Base-by-base conservation (phyloP, 768 basidiomycete genomes). In the Rhodosporidiobolus sp. region DNA sequence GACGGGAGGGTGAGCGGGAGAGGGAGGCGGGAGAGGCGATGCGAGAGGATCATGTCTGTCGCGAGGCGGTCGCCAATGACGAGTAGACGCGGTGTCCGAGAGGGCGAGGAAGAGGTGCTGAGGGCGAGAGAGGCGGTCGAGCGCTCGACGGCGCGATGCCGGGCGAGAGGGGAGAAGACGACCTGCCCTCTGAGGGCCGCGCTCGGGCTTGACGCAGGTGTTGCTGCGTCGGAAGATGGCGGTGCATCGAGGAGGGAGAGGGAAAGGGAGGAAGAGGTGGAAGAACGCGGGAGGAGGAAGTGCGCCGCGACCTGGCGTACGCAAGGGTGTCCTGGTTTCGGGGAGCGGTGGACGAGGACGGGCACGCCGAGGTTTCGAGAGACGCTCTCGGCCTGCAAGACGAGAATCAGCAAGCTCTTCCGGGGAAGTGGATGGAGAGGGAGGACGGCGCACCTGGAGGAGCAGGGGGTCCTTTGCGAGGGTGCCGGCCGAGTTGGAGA, bases 11-110 rank as follows among this genome's bases (percentile, higher is more conserved):
- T n/a, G 60, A 65, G 46, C 1, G 62, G 59, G 62, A 74, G 67
- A 26, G 66, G 53, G 16, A 77, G 57, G 12, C 55, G 50, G n/a
- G 78, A 76, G 83, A 94, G 88, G 48, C 92, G 87, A 76, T 90
- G 89, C 16, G 92, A 89, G 81, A 97, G 84, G 63, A 97, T 86
- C 26, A 94, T 82, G 79, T 99, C 95, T 0, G 95, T 99, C 77
- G 96, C 90, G 63, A 97, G 82, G 19, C 95, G 86, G 82, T 99
- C 95, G 0, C 95, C 95, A 20, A 99, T 88, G 50, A 97, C 81
- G 67, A 97, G 82, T 54, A 96, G 83, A 69, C 89, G 86, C 1
- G 53, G n/a, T n/a, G n/a, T n/a, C n/a, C n/a, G 58, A 82, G 66
- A 0, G 50, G 34, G 48, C 38, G 60, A 16, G 38, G 49, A 38